Evolutionary conservation across 768 basidiomycete genomes (phyloP).

Genomic region (Filobasidium floriforme): DNA sequence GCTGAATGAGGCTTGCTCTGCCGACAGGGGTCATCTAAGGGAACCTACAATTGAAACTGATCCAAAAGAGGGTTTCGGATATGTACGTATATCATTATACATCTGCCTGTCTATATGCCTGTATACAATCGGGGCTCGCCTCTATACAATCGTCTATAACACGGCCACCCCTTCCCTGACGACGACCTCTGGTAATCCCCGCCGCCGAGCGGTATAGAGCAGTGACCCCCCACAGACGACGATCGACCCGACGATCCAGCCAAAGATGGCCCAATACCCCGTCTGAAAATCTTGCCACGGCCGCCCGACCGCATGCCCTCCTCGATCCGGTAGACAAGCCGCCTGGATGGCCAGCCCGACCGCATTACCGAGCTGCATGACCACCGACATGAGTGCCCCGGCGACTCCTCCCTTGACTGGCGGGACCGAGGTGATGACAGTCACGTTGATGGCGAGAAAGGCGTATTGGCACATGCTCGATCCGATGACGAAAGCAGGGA

Average conservation of each 20-base stretch:
- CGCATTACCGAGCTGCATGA: slow-evolving; percentile 31
- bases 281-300: not conserved
- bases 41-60: too few relatives aligned
- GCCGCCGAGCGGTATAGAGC: not conserved
- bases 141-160: too few relatives aligned
- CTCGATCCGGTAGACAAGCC: not conserved
- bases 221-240: slow-evolving; percentile 1
- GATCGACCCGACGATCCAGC: slow-evolving; percentile 1
- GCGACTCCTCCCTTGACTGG: slow-evolving; percentile 32
- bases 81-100: too few relatives aligned
- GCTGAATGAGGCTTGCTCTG: too few relatives aligned
- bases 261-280: slow-evolving; percentile 12
- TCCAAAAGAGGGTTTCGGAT: too few relatives aligned
- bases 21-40: too few relatives aligned
- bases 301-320: slow-evolving; percentile 24
- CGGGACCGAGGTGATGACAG: slow-evolving; percentile 33
- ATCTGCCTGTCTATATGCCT: too few relatives aligned
- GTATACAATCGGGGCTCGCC: too few relatives aligned
- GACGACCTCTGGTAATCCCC: not conserved
- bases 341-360: slow-evolving; percentile 33
- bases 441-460: slow-evolving; percentile 23
- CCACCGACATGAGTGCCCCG: slow-evolving; percentile 31
- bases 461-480: slow-evolving; percentile 1
- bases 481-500: slow-evolving; percentile 6
- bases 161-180: too few relatives aligned